Conservation (phyloP, 2,329 filamentous ascomycete species). For the Penicillium hesseltinei region DNA sequence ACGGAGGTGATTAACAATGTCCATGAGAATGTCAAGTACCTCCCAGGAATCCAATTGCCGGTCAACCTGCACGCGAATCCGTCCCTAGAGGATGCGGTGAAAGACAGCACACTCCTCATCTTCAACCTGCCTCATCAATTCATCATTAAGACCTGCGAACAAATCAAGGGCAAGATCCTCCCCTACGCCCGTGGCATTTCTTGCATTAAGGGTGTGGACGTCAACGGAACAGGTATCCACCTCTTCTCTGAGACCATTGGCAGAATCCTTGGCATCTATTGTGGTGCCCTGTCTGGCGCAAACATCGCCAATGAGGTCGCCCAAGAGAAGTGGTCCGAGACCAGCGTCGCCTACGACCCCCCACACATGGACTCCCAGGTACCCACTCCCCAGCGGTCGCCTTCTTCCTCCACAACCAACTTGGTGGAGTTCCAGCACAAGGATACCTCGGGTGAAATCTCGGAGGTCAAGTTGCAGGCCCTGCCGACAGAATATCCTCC, state of each 20-base stretch:
- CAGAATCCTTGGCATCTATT: slow-evolving; percentile 88
- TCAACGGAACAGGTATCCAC: slow-evolving; percentile 78
- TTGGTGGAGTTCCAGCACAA: slow-evolving; percentile 59
- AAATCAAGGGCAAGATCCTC: slow-evolving; percentile 82
- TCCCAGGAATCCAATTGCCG: slow-evolving; percentile 82
- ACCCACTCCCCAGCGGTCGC: slow-evolving; percentile 59
- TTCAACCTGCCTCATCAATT: slow-evolving; percentile 96
- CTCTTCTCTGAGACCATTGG: slow-evolving; percentile 96
- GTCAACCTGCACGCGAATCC: slow-evolving; percentile 58
- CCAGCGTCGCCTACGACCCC: slow-evolving; percentile 93
- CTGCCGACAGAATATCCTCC: slow-evolving; percentile 80
- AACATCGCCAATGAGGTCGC: slow-evolving; percentile 97
- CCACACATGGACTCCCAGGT: slow-evolving; percentile 81
- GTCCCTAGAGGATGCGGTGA: slow-evolving; percentile 65
- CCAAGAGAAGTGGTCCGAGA: slow-evolving; percentile 93
- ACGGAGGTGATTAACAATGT: slow-evolving; percentile 84
- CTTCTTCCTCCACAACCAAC: slow-evolving; percentile 52
- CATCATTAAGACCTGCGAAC: slow-evolving; percentile 79
- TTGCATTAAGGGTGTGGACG: slow-evolving; percentile 97
- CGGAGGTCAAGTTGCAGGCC: slow-evolving; percentile 68
- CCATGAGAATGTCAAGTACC: slow-evolving; percentile 98
- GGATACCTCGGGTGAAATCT: slow-evolving; percentile 65
- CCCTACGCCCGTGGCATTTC: slow-evolving; percentile 92
- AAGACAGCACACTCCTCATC: slow-evolving; percentile 80
- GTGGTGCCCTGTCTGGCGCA: slow-evolving; percentile 88